These are phyloP conservation scores for Penicillium psychrosexuale DNA, from an alignment of 2,329 filamentous ascomycete genomes.

Conservation along the genomic window DNA sequence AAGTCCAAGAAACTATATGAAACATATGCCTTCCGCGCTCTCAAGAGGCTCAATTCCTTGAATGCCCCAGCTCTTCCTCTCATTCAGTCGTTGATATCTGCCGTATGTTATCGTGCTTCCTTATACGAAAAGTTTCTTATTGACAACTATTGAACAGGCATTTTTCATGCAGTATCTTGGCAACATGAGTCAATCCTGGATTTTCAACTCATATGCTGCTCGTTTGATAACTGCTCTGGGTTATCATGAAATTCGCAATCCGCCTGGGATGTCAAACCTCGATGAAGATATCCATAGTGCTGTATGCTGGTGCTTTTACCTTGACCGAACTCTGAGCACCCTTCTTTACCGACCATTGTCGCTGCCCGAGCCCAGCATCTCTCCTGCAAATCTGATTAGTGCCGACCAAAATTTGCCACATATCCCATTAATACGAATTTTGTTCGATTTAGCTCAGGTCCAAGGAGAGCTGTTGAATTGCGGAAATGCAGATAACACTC, in stretches of 20 bases:
- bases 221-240: slow-evolving; percentile 24
- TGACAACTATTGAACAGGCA: slow-evolving; percentile 13
- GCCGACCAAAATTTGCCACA: slow-evolving; percentile 1
- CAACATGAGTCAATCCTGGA: slow-evolving; percentile 25
- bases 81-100: slow-evolving; percentile 26
- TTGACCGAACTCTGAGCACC: slow-evolving; percentile 27
- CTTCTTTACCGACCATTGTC: slow-evolving; percentile 24
- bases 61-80: slow-evolving; percentile 16
- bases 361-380: slow-evolving; percentile 15
- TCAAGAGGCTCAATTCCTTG: slow-evolving; percentile 20
- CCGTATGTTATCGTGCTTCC: slow-evolving; percentile 14
- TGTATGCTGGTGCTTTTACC: slow-evolving; percentile 29
- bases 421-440: slow-evolving; percentile 11
- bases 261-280: background rate
- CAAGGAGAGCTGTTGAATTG: slow-evolving; percentile 15
- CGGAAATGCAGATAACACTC: slow-evolving; percentile 4
- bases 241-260: slow-evolving; percentile 17
- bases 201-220: slow-evolving; percentile 26
- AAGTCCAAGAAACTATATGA: slow-evolving; percentile 22
- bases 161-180: slow-evolving; percentile 26
- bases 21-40: slow-evolving; percentile 14
- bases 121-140: background rate
- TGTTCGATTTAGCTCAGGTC: slow-evolving; percentile 15
- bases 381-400: slow-evolving; percentile 4
- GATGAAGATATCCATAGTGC: slow-evolving; percentile 21